Base-by-base conservation (phyloP, 352 stramenopile species). In the Aphanomyces euteiches region DNA sequence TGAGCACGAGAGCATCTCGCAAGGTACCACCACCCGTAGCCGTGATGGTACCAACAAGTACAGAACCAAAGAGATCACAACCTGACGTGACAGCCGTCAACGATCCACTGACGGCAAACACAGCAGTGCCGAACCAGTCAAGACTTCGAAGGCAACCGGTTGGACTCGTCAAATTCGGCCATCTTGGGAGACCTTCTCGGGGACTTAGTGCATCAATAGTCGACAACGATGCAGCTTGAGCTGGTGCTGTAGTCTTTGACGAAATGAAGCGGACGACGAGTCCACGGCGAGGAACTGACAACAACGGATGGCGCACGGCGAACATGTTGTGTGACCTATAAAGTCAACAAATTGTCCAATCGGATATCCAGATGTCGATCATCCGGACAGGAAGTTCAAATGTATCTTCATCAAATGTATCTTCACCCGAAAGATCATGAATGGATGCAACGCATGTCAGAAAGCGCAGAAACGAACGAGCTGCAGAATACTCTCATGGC, bases 31-130 rank as follows among this genome's bases (percentile, higher is more conserved):
- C 77, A 6, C 75, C 77, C 17, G 78, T 56, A n/a, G 77, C 75
- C 7, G 77, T 81, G 59, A 81, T 78, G 36, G 73, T 79, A 38
- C 75, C 77, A n/a, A 82, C 53, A 47, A 82, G 76, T 10, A 69
- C 74, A 54, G 69, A 79, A 17, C 77, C 77, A 12, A 81, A 61
- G 15, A 79, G 57, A 54, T 81, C 75, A 64, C 78, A 77, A 48
- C 76, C 76, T 36, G 61, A 57, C 38, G 64, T 68, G 2, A 61
- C 76, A 15, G 75, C 76, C 3, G 76, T 81, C 15, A 81, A 47
- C 21, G 69, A 68, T 4, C 76, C 76, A 19, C 54, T 72, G 12
- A 75, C 47, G 28, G 76, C 76, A 53, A 81, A 81, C 0, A 80
- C 75, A 10, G 75, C 68, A 3, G 67, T 76, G 41, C 72, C 72